These are phyloP conservation scores for Vaccinium myrtillus DNA, from an alignment of 148 eudicot genomes.

Conservation along the genomic window DNA sequence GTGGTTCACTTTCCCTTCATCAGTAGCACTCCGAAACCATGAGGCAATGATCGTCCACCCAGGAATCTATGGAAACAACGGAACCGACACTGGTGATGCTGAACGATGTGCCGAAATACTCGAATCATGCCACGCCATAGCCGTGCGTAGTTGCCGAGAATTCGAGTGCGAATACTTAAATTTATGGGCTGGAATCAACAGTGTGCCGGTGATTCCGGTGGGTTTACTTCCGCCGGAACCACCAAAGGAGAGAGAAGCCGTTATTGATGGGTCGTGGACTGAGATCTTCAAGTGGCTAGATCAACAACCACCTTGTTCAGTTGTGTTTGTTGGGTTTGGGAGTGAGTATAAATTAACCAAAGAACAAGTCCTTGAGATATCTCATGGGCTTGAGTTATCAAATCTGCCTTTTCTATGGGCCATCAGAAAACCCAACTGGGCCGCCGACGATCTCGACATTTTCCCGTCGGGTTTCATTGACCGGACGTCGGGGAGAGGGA, in stretches of 20 bases:
- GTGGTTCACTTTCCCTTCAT: constrained; percentile 20
- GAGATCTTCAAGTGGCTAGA: constrained; percentile 28
- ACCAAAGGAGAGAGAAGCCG: not conserved
- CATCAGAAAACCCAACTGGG: constrained; percentile 19
- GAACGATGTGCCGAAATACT: constrained; percentile 9
- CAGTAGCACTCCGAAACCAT: constrained; percentile 8
- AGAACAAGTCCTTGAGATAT: constrained; percentile 23
- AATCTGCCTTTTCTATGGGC: constrained; percentile 28
- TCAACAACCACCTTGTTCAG: constrained; percentile 13
- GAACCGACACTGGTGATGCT: not conserved
- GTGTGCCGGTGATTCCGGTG: constrained; percentile 14
- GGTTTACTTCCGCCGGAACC: constrained; percentile 23
- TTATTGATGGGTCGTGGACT: constrained; percentile 8
- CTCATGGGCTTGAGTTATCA: constrained; percentile 22
- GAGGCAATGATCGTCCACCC: constrained; percentile 11
- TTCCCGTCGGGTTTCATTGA: constrained; percentile 16
- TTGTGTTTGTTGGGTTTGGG: constrained; percentile 33
- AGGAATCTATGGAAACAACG: constrained; percentile 3
- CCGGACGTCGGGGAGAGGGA: constrained; percentile 17
- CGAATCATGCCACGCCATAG: not conserved
- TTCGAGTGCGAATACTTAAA: constrained; percentile 17
- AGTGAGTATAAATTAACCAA: constrained; percentile 20
- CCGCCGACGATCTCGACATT: constrained; percentile 5
- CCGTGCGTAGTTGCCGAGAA: constrained; percentile 21
- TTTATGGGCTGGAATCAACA: not conserved